Percentiles rank a stretch among this genome's conserved stretches.
phyloP scores from a whole-genome alignment of 306 rosid genomes.

The Castanea sativa region DNA sequence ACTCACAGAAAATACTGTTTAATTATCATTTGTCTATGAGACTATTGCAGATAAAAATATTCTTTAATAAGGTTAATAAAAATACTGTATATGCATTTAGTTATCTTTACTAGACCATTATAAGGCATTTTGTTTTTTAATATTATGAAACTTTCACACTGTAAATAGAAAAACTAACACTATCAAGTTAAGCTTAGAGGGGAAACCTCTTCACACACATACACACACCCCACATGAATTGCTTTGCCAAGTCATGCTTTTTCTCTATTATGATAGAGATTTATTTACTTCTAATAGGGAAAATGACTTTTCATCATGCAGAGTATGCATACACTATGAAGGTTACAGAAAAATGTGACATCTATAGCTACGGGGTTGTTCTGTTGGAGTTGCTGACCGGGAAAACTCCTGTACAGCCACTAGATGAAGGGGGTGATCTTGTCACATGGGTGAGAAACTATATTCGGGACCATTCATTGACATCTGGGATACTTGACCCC shows the following conservation, averaged over 20 bases:
- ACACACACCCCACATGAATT: not conserved
- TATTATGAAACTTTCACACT: not conserved
- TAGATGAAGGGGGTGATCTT: constrained; percentile 91
- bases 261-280: not conserved
- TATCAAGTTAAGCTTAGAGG: not conserved
- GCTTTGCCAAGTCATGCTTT: not conserved
- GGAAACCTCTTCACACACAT: not conserved
- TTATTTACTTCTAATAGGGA: not conserved
- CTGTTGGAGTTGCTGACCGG: constrained; percentile 89
- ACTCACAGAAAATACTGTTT: not conserved
- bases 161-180: not conserved
- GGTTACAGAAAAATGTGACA: constrained; percentile 94
- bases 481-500: constrained; percentile 61
- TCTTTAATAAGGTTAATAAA: not conserved
- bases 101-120: not conserved
- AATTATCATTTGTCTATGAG: not conserved
- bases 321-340: constrained; percentile 99
- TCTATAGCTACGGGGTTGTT: constrained; percentile 93
- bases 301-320: constrained; percentile 33
- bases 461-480: constrained; percentile 52
- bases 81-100: not conserved
- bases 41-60: not conserved
- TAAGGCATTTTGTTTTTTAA: not conserved
- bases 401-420: constrained; percentile 81
- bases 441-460: constrained; percentile 69